Evolutionary conservation across 805 yeast genomes (phyloP).

Genomic region (Kregervanrija pseudodelftensis): DNA sequence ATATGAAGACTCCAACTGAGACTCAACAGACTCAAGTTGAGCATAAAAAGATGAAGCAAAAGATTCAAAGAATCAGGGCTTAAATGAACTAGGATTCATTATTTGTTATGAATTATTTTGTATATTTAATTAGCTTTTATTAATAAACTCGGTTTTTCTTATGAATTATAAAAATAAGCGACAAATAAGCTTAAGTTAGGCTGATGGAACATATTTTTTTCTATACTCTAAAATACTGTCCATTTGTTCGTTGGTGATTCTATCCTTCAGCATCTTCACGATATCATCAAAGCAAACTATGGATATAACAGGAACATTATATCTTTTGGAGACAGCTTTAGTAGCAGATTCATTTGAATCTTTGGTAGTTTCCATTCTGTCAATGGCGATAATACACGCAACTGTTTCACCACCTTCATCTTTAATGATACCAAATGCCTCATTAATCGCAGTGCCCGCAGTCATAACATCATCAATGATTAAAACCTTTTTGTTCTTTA

Average conservation of each 20-base stretch:
- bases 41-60: conserved; percentile 34
- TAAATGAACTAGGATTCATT: neutral
- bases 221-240: conserved; percentile 54
- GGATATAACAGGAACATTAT: conserved; percentile 74
- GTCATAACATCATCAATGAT: conserved; percentile 97
- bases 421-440: conserved; percentile 76
- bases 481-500: conserved; percentile 65
- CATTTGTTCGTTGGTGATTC: conserved; percentile 52
- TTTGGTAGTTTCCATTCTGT: conserved; percentile 85
- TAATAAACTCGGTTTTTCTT: too few species aligned
- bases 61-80: conserved; percentile 54
- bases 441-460: conserved; percentile 96
- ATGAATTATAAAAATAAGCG: neutral
- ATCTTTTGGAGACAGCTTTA: conserved; percentile 63
- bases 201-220: conserved; percentile 37
- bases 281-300: conserved; percentile 76
- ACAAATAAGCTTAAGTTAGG: neutral
- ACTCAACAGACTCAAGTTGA: conserved; percentile 31
- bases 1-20: conserved; percentile 46
- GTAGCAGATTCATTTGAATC: conserved; percentile 71
- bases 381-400: conserved; percentile 86
- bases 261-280: conserved; percentile 47
- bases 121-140: too few species aligned
- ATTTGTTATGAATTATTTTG: too few species aligned
- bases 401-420: conserved; percentile 65